Base-by-base conservation (phyloP, 495 filamentous ascomycete species). In the Aspergillus nidulans region DNA sequence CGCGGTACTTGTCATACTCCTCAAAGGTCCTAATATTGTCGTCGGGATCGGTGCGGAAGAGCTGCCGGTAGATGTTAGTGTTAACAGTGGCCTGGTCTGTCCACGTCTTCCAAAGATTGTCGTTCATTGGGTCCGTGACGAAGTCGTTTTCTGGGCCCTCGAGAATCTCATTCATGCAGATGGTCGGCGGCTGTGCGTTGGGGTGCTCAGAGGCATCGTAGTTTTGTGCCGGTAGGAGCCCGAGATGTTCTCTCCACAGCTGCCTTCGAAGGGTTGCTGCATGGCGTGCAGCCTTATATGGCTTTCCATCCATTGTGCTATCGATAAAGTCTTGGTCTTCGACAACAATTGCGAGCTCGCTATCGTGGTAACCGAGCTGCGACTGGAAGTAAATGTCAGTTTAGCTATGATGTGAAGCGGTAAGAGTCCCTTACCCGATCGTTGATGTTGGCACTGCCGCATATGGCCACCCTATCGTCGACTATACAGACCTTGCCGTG, bases 21-120 rank as follows among this genome's bases (percentile, higher is more conserved):
- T 89, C 85, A 62, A 94, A 98, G 0, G 79, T 92, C 80, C 84
- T 87, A 65, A 95, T 89, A 58, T 85, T 74, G 56, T 97, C 85
- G 69, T 98, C 92, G 0, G 94, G 94, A 59, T 98, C 94, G 1
- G 89, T 88, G 49, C 92, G 89, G 77, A 98, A 98, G 18, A 98
- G 74, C 60, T 91, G 79, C 18, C 91, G 74, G 72, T 92, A 97
- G n/a, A 90, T 75, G 43, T 86, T 72, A 0, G 91, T 96, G 63
- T 97, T 97, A 39, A 71, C 83, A 7, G 80, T 86, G 21, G 94
- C 91, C 47, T 80, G 80, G 13, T 69, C 66, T 0, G 85, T 92
- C 94, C 94, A 97, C 68, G 80, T 81, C 3, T 89, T 75, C 94
- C 94, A 98, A 6, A 97, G 65, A 24, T 83, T 72, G 47, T 96